Conservation (phyloP, 2,329 filamentous ascomycete genomes). For the Fusarium sp. region DNA sequence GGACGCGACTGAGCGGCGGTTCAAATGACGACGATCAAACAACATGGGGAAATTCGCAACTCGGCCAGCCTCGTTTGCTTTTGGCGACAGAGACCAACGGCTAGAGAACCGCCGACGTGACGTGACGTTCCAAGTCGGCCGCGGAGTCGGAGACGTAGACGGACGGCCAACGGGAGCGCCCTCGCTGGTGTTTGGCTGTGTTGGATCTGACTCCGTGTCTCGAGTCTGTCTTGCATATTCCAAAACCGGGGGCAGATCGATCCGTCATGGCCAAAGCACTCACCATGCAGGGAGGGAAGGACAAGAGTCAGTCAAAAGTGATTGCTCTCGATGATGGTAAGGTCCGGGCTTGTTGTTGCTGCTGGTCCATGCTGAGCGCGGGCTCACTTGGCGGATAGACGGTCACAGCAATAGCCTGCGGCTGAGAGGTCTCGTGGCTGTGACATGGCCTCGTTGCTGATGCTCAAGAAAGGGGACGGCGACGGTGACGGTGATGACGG, state of each 20-base stretch:
- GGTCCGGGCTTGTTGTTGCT: conserved; percentile 23
- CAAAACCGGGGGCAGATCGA: conserved; percentile 3
- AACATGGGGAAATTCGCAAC: conserved; percentile 22
- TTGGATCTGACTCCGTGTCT: not conserved
- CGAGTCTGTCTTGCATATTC: conserved; percentile 8
- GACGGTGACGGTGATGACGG: conserved; percentile 6
- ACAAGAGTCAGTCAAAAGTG: conserved; percentile 8
- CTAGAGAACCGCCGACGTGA: not conserved
- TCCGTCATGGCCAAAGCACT: conserved; percentile 14
- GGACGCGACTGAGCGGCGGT: conserved; percentile 10
- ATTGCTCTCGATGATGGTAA: conserved; percentile 8
- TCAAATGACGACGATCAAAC: conserved; percentile 34
- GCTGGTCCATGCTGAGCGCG: conserved; percentile 32
- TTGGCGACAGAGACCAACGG: conserved; percentile 7
- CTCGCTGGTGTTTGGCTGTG: not conserved
- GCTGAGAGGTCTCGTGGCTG: conserved; percentile 32
- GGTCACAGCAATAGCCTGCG: conserved; percentile 31
- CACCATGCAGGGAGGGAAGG: not conserved
- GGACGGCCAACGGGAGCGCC: conserved; percentile 1
- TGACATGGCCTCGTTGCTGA: conserved; percentile 1
- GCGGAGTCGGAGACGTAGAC: not conserved
- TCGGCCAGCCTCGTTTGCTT: conserved; percentile 20
- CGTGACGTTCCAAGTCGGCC: not conserved
- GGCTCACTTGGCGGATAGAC: conserved; percentile 24
- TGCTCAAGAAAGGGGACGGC: conserved; percentile 18